Base-by-base conservation (phyloP, 2,329 filamentous ascomycete genomes). In the Alternaria tenuissima region DNA sequence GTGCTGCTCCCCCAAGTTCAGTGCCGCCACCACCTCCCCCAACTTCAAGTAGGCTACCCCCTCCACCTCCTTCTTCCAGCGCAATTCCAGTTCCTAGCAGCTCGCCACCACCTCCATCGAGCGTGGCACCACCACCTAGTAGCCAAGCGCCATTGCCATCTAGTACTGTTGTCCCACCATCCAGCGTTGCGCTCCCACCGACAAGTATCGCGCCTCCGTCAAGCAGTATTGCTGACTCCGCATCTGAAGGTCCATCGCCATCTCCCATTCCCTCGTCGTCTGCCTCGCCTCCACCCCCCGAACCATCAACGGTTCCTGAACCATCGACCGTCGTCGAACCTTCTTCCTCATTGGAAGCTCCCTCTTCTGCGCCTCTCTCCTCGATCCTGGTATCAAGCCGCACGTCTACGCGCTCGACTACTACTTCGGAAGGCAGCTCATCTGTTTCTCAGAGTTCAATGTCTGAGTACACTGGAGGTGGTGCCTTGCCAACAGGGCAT, bases 171-270 rank as follows among this genome's bases (percentile, higher is more conserved):
- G 49, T 59, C 38, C 30, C 46, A 9, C 41, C 53, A 20, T 53
- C 62, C 7, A 61, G 60, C 53, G 11, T 28, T 39, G 38, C 57
- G 39, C 22, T 20, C 14, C 34, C 51, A 12, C 22, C 56, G 14
- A 36, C 55, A 47, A 63, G 55, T 56, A 64, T 61, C 58, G 59
- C 59, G 46, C 56, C 64, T 61, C 57, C 57, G 56, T 63, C 66
- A 59, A 67, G 67, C 61, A 67, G 62, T 56, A 42, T 57, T 62
- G 64, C 70, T 72, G 63, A 74, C 65, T 62, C 63, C 24, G 49
- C 61, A 32, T 66, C 68, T 55, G 59, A 68, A 72, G 68, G 30
- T 53, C 53, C 67, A 22, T 46, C 60, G 12, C 46, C 43, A 18
- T 39, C 57, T 22, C 36, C 55, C 30, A 28, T 54, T 1, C 22